Percentiles rank a stretch among this genome's conserved stretches.
These are phyloP conservation scores for Cyberlindnera mycetangii DNA, from an alignment of 805 yeast genomes.

Conservation along the genomic window DNA sequence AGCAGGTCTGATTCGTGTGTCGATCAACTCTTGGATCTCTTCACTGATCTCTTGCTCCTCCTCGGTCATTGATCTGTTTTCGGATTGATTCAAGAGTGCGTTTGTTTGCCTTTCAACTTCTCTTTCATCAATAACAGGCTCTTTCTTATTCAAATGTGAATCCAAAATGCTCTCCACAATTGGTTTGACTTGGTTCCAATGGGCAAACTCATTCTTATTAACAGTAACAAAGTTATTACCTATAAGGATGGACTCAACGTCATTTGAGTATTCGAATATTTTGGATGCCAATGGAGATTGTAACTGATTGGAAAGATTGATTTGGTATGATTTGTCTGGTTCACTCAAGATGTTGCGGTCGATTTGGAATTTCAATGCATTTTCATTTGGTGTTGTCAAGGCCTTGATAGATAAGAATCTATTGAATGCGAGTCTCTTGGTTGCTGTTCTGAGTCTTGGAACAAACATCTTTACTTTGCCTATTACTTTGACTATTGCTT, in stretches of 20 bases:
- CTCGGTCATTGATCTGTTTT: conserved; percentile 35
- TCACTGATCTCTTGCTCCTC: conserved; percentile 79
- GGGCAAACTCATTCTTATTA: conserved; percentile 60
- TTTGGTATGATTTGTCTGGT: conserved; percentile 22
- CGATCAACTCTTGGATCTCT: conserved; percentile 88
- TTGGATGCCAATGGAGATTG: conserved; percentile 63
- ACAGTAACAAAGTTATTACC: conserved; percentile 75
- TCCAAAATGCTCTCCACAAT: conserved; percentile 51
- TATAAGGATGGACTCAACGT: conserved; percentile 68
- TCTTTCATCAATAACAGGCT: conserved; percentile 26
- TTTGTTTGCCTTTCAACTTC: conserved; percentile 9
- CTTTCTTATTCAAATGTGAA: conserved; percentile 30
- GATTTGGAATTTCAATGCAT: conserved; percentile 64
- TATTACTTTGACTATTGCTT: background rate
- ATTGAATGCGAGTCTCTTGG: background rate
- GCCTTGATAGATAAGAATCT: conserved; percentile 37
- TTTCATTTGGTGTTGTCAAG: conserved; percentile 67
- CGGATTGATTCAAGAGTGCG: conserved; percentile 2
- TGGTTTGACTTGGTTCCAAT: conserved; percentile 73
- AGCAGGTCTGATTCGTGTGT: conserved; percentile 94
- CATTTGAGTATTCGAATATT: conserved; percentile 50
- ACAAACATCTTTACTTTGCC: too few relatives aligned
- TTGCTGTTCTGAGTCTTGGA: background rate
- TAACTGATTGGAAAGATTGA: conserved; percentile 23
- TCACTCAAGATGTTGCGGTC: conserved; percentile 32